Evolutionary conservation across 148 eudicot genomes (phyloP).

Genomic region (Dianthus caryophyllus): DNA sequence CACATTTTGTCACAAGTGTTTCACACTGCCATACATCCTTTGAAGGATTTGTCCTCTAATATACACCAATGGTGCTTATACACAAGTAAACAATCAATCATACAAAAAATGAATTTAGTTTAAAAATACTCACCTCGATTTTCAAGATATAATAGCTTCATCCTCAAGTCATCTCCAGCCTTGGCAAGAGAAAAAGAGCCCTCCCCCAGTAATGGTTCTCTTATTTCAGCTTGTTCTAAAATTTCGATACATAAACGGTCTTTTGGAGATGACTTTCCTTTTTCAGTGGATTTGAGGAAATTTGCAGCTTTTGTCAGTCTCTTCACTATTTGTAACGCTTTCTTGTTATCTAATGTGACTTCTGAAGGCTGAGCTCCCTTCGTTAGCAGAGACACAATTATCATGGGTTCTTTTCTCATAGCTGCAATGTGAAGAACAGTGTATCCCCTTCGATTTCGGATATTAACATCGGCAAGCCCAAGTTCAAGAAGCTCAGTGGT

Average conservation of each 20-base stretch:
- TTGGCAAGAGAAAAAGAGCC: conserved; percentile 72
- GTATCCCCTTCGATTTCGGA: conserved; percentile 47
- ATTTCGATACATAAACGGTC: conserved; percentile 89
- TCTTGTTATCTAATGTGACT: conserved; percentile 65
- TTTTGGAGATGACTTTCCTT: conserved; percentile 63
- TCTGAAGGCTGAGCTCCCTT: conserved; percentile 84
- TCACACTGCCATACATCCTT: background rate
- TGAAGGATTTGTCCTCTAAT: background rate
- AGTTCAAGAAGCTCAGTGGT: conserved; percentile 77
- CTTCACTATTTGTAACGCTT: conserved; percentile 71
- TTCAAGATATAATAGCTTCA: conserved; percentile 74
- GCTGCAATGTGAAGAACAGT: conserved; percentile 88
- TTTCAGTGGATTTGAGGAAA: conserved; percentile 41
- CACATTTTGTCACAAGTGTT: background rate
- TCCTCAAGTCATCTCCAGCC: conserved; percentile 78
- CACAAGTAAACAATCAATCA: conserved; percentile 1
- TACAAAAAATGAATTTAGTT: background rate
- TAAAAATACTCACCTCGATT: conserved; percentile 56
- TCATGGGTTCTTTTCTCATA: conserved; percentile 80
- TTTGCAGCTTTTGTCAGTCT: conserved; percentile 65
- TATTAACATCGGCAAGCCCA: conserved; percentile 70
- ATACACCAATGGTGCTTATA: background rate
- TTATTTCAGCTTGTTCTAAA: conserved; percentile 80
- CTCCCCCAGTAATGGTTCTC: conserved; percentile 78
- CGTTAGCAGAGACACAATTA: conserved; percentile 76